phyloP scores from a whole-genome alignment of 495 filamentous ascomycete genomes.

The Aspergillus panamensis region DNA sequence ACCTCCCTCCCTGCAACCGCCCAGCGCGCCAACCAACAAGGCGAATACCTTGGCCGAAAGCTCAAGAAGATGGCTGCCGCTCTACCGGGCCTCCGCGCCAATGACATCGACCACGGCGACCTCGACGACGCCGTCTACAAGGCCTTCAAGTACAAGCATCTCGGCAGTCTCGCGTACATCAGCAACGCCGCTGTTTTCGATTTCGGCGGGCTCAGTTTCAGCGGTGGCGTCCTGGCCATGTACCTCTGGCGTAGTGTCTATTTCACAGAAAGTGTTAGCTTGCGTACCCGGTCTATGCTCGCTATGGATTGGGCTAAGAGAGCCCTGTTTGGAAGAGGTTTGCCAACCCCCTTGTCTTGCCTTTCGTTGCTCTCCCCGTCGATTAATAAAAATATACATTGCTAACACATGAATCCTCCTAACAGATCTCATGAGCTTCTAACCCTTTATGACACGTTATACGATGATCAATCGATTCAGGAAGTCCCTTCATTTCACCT shows the following conservation, averaged over 20 bases:
- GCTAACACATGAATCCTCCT: constrained; percentile 13
- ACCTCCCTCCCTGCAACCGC: constrained; percentile 84
- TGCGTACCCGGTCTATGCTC: constrained; percentile 82
- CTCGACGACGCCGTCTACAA: constrained; percentile 91
- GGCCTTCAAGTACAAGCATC: constrained; percentile 90
- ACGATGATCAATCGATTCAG: neutral
- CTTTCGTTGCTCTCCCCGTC: constrained; percentile 3
- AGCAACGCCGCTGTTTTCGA: constrained; percentile 97
- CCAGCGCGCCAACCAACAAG: constrained; percentile 97
- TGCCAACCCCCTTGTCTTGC: constrained; percentile 30
- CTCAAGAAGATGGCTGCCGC: constrained; percentile 87
- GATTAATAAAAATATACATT: neutral
- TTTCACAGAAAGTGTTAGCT: constrained; percentile 95
- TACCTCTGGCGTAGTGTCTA: constrained; percentile 97
- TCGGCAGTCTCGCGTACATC: constrained; percentile 91
- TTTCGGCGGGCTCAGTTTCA: constrained; percentile 69
- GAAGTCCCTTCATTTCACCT: neutral
- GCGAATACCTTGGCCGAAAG: constrained; percentile 88
- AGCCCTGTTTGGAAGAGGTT: constrained; percentile 92
- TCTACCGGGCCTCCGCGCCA: constrained; percentile 69
- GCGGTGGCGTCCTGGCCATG: constrained; percentile 85
- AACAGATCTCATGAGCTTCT: constrained; percentile 67
- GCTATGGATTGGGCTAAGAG: constrained; percentile 99
- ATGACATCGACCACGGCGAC: constrained; percentile 83
- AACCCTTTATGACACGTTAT: constrained; percentile 11